phyloP scores from a whole-genome alignment of 768 basidiomycete genomes.

The Lepiota venenata region DNA sequence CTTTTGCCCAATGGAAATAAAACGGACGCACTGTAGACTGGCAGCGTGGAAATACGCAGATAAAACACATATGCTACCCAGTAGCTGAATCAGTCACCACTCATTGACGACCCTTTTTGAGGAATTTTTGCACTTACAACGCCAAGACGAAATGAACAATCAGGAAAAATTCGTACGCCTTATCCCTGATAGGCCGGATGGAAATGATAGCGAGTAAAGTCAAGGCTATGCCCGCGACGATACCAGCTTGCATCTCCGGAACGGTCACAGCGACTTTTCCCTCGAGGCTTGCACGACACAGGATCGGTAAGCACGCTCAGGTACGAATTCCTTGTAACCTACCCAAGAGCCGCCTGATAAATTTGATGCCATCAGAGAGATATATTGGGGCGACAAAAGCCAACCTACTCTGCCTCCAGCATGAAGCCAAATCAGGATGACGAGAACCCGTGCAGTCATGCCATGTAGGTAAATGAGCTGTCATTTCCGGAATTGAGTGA shows the following conservation, averaged over 20 bases:
- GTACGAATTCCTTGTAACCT: not conserved
- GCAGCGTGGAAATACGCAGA: conserved; percentile 39
- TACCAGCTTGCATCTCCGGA: conserved; percentile 32
- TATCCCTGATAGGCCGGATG: conserved; percentile 43
- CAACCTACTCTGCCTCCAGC: conserved; percentile 36
- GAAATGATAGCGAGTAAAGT: conserved; percentile 44
- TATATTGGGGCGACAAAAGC: no score
- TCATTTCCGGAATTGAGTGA: not conserved
- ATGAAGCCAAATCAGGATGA: conserved; percentile 48
- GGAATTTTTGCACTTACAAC: conserved; percentile 22
- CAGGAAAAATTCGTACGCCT: conserved; percentile 51
- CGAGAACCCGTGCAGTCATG: conserved; percentile 42
- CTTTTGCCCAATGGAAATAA: not conserved
- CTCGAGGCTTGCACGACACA: conserved; percentile 10
- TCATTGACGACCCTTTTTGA: not conserved
- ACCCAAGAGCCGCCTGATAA: no score
- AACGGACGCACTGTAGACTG: conserved; percentile 24
- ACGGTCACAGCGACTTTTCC: conserved; percentile 18
- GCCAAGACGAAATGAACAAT: conserved; percentile 41
- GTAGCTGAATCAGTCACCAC: not conserved
- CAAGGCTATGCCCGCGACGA: conserved; percentile 35
- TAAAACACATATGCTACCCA: conserved; percentile 32
- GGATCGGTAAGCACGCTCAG: not conserved
- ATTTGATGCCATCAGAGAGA: no score
- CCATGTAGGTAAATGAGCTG: conserved; percentile 47